These are phyloP conservation scores for Rhizoclosmatium sp. DNA, from an alignment of 192 early-diverging fungal species.

Conservation along the genomic window DNA sequence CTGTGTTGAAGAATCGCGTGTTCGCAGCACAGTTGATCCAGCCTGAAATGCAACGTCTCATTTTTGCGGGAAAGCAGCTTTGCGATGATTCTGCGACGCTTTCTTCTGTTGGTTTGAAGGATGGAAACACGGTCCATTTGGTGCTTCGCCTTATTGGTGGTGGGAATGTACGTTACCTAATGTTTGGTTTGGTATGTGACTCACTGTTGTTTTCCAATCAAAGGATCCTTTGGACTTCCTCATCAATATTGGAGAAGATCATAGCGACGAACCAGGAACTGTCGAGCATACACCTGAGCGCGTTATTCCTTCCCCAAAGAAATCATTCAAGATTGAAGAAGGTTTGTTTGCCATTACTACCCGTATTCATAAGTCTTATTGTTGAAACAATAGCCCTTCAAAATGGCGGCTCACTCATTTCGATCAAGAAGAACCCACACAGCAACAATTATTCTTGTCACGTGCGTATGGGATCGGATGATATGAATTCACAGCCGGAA, in stretches of 20 bases:
- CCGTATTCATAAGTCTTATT: too few species aligned
- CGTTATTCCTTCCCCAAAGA: background rate
- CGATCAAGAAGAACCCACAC: too few species aligned
- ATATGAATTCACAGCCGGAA: too few species aligned
- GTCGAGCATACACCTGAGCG: background rate
- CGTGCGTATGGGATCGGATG: too few species aligned
- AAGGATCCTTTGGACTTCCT: background rate
- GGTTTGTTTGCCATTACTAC: background rate
- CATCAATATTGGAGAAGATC: background rate
- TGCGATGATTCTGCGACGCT: conserved; percentile 87
- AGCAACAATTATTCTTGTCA: too few species aligned
- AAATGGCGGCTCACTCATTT: too few species aligned
- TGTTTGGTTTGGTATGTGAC: background rate
- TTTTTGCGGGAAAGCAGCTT: conserved; percentile 99
- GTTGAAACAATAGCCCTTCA: too few species aligned
- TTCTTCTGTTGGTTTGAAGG: conserved; percentile 99
- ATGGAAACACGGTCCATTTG: conserved; percentile 97
- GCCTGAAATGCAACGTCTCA: conserved; percentile 97
- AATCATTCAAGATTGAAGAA: background rate
- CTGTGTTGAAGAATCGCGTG: background rate
- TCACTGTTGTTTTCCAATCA: background rate
- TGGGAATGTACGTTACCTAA: background rate
- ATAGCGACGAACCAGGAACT: background rate
- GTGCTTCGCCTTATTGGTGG: conserved; percentile 97
- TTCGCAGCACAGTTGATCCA: conserved; percentile 76